A percentile compares a stretch with the other conserved stretches of the same genome.
These are phyloP conservation scores for Helotiales sp. DNA, from an alignment of 2,329 filamentous ascomycete species.

Conservation along the genomic window DNA sequence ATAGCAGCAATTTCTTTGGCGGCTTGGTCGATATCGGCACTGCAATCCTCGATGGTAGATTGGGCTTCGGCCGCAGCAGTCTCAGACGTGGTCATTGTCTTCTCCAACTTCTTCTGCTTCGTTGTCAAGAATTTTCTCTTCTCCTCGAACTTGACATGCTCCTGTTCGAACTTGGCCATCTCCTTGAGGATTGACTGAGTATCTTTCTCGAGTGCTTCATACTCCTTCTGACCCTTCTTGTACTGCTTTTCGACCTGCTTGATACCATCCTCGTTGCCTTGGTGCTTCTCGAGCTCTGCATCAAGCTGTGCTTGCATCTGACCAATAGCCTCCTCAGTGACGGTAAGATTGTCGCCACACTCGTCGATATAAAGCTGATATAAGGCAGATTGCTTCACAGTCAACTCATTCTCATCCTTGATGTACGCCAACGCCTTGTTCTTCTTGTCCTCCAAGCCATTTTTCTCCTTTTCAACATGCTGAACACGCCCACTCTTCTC, in stretches of 20 bases:
- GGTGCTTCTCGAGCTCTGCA: conserved; percentile 85
- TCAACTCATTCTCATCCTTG: conserved; percentile 89
- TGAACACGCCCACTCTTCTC: conserved; percentile 96
- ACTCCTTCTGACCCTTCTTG: conserved; percentile 79
- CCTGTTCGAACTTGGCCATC: conserved; percentile 90
- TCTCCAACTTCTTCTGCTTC: conserved; percentile 95
- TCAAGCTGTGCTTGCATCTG: conserved; percentile 88
- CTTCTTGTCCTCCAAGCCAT: conserved; percentile 91
- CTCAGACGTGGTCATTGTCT: conserved; percentile 76
- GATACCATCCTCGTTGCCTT: conserved; percentile 86
- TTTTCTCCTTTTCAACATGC: conserved; percentile 97
- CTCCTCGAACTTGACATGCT: conserved; percentile 95
- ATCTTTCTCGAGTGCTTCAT: conserved; percentile 78
- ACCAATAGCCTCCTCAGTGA: conserved; percentile 86
- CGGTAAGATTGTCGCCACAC: conserved; percentile 82
- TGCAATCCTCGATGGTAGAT: conserved; percentile 75
- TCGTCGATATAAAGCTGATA: conserved; percentile 92
- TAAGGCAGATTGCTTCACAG: conserved; percentile 83
- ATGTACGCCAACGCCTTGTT: conserved; percentile 89
- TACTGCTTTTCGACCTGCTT: conserved; percentile 86
- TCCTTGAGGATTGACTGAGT: conserved; percentile 80
- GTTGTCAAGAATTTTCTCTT: conserved; percentile 90
- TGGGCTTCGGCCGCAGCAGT: conserved; percentile 73
- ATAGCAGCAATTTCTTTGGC: conserved; percentile 72
- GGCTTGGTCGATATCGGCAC: conserved; percentile 75